Evolutionary conservation across 306 rosid genomes (phyloP).

Genomic region (Luffa acutangula): DNA sequence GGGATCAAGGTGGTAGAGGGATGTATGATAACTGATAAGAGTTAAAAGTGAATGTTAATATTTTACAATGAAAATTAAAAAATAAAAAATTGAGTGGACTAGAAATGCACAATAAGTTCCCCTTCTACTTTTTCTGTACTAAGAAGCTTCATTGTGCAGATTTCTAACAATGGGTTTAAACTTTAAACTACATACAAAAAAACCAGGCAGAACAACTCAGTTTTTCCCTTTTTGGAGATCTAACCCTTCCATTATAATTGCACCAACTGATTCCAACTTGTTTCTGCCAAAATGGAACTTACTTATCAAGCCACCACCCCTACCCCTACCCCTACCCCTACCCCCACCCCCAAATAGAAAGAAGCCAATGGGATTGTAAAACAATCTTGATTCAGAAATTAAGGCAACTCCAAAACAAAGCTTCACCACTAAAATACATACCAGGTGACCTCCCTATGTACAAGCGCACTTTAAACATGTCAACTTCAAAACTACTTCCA

Average conservation of each 20-base stretch:
- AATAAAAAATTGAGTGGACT: not conserved
- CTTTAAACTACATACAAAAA: not conserved
- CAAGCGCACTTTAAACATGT: not conserved
- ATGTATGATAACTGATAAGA: not conserved
- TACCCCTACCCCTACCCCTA: not conserved
- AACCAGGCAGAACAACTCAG: not conserved
- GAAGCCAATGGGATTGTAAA: not conserved
- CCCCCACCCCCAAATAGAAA: not conserved
- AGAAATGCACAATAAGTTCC: constrained; percentile 3
- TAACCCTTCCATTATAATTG: not conserved
- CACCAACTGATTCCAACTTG: not conserved
- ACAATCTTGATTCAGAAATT: not conserved
- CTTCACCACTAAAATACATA: not conserved
- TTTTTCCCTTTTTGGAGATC: not conserved
- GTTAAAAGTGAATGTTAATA: not conserved
- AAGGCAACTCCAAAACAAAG: not conserved
- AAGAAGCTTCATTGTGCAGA: not conserved
- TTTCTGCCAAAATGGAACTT: not conserved
- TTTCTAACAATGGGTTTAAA: not conserved
- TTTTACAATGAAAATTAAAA: not conserved
- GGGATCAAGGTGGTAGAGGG: not conserved
- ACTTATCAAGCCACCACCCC: not conserved
- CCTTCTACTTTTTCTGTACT: not conserved
- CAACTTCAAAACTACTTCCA: not conserved
- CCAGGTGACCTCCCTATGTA: not conserved